Percentiles rank a stretch among this genome's conserved stretches.
phyloP scores from a whole-genome alignment of 768 basidiomycete species.

The Hirschioporus abietinus region DNA sequence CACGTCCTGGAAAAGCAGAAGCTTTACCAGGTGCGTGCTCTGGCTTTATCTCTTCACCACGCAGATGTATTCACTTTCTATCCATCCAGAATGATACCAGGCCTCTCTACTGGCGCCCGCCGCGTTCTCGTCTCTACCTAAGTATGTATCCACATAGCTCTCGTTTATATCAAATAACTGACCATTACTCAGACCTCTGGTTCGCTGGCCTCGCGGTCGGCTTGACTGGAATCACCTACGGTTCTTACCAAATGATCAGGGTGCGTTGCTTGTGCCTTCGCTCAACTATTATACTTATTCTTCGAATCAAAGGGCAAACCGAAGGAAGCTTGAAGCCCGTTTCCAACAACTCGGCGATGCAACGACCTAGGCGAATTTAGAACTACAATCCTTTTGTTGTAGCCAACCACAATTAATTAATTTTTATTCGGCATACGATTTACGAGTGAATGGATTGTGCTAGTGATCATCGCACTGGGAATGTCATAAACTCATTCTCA shows the following conservation, averaged over 20 bases:
- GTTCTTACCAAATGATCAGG: constrained; percentile 41
- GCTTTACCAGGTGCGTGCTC: constrained; percentile 50
- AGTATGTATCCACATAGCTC: constrained; percentile 35
- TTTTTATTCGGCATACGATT: neutral
- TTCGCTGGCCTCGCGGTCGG: constrained; percentile 48
- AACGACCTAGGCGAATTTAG: neutral
- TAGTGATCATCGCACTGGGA: no score
- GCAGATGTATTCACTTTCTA: constrained; percentile 7
- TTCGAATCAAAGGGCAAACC: constrained; percentile 2
- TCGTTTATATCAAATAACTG: constrained; percentile 1
- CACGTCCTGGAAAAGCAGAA: constrained; percentile 59
- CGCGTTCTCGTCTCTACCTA: constrained; percentile 59
- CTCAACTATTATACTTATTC: neutral
- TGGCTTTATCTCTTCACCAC: constrained; percentile 8
- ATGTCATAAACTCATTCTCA: no score
- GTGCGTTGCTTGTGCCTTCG: constrained; percentile 20
- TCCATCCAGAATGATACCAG: constrained; percentile 32
- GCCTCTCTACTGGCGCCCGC: constrained; percentile 55
- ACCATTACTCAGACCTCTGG: constrained; percentile 42
- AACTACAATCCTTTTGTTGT: neutral
- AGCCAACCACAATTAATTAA: neutral
- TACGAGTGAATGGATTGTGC: neutral
- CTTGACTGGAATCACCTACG: constrained; percentile 47
- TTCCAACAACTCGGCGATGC: neutral
- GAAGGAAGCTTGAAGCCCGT: neutral